Base-by-base conservation (phyloP, 176 grass and related monocot genomes). In the Ensete glaucum region DNA sequence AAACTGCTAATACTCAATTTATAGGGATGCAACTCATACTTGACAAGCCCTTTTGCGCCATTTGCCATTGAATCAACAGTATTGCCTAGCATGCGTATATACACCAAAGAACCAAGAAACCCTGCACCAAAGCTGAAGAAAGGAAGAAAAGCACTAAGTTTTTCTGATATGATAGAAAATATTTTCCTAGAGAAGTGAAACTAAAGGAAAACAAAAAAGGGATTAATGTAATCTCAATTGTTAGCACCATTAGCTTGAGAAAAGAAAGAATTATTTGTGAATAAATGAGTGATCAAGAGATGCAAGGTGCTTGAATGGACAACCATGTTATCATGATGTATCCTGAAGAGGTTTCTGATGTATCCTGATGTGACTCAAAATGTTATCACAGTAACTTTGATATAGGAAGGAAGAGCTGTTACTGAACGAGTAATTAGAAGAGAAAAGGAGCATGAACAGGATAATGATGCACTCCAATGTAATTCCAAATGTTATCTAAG, bases 11-110 rank as follows among this genome's bases (percentile, higher is more conserved):
- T 69, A 74, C 50, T 73, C 50, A 15, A 55, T 58, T 43, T 24
- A 52, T 81, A 83, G 59, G 43, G 48, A 73, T 69, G 29, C 15
- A 54, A 29, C 49, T 85, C 69, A 82, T 91, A 99, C 95, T 80
- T 91, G 48, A 93, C 75, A 73, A 92, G 43, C 78, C 87, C 90
- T 84, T 80, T 81, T 63, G 88, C 87, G 79, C 86, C 88, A 88
- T 85, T 83, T 23, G 82, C 95, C 86, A 99, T 71, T 25, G 95
- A 94, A 89, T 99, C 95, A 77, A 99, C 83, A 73, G 84, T 94
- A 70, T 84, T 94, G 78, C 88, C 90, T 79, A 99, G 90, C 95
- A 99, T 89, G 14, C 95, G 88, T 22, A 99, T 86, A 74, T 99
- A 99, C 55, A 84, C 54, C 73, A 99, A 72, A 73, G 95, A 99